Base-by-base conservation (phyloP, 306 rosid species). In the Malus orientalis region DNA sequence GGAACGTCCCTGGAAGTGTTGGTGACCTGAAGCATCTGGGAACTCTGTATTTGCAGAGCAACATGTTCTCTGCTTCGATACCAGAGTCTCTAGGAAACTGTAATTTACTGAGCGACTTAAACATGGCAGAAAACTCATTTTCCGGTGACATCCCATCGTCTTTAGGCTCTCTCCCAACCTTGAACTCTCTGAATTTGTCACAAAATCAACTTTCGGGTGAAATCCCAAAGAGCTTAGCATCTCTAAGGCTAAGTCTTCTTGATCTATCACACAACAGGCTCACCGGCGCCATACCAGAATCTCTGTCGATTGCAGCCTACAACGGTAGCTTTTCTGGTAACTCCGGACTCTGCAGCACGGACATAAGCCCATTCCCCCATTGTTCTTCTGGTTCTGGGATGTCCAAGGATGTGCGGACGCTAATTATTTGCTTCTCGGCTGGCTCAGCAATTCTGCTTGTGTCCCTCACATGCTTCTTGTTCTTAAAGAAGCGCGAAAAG, bases 251-350 rank as follows among this genome's bases (percentile, higher is more conserved):
- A 6, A 95, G 99, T 72, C 80, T 87, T 19, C 85, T 95, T 54
- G 97, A 95, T 70, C 79, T 95, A 2, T 92, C 99, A 0, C 11
- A 85, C 65, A 95, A 95, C 79, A 55, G 47, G 13, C 79, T 95
- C 38, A 62, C 81, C 1, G 99, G 99, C 69, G 29, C 74, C 4
- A 79, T 95, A 14, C 99, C 99, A 5, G 75, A 72, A 33, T 76
- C 88, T 60, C 82, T 95, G 11, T 83, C 84, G 0, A 78, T 88
- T 4, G 86, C 79, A 70, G 99, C 97, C 40, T 95, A 95, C 82
- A 90, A 92, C 8, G 90, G 93, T 12, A 91, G 99, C 83, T 89
- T 95, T n/a, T 44, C 81, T 0, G 96, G 91, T 22, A 95, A 95
- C 79, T 77, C 91, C 0, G 84, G 84, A 19, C 90, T 95, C 27